These are phyloP conservation scores for Cryphonectria parasitica DNA, from an alignment of 2,329 filamentous ascomycete genomes.

Conservation along the genomic window DNA sequence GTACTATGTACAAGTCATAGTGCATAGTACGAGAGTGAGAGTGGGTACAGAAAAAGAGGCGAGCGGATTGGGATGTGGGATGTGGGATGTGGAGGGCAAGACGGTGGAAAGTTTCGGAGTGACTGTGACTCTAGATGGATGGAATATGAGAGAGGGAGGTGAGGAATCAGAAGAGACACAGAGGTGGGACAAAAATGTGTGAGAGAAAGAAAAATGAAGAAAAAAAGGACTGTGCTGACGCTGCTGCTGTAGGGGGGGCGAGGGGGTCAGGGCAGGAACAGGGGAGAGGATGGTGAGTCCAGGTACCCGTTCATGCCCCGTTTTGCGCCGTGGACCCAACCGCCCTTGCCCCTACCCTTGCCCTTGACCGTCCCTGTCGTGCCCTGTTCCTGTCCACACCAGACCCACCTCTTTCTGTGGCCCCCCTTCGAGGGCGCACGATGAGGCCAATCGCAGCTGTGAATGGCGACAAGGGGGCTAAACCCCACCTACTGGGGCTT, in stretches of 20 bases:
- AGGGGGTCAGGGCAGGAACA: slow-evolving; percentile 1
- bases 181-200: background rate
- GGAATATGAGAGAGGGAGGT: background rate
- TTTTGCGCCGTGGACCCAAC: background rate
- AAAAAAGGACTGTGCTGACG: background rate
- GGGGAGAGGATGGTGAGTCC: background rate
- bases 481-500: slow-evolving; percentile 1
- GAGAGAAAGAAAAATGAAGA: background rate
- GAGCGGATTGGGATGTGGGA: background rate
- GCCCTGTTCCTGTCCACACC: slow-evolving; percentile 4
- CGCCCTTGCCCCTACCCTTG: slow-evolving; percentile 5
- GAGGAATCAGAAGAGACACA: background rate
- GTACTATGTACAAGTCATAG: background rate
- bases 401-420: slow-evolving; percentile 10
- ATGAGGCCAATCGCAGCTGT: slow-evolving; percentile 1
- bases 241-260: background rate
- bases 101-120: background rate
- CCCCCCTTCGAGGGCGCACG: background rate
- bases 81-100: background rate
- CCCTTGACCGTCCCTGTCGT: slow-evolving; percentile 4
- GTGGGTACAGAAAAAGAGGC: background rate
- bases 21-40: background rate
- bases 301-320: background rate
- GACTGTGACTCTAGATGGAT: background rate
- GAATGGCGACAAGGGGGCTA: slow-evolving; percentile 2